Evolutionary conservation across 257 asterid genomes (phyloP).

Genomic region (Solanum phureja): DNA sequence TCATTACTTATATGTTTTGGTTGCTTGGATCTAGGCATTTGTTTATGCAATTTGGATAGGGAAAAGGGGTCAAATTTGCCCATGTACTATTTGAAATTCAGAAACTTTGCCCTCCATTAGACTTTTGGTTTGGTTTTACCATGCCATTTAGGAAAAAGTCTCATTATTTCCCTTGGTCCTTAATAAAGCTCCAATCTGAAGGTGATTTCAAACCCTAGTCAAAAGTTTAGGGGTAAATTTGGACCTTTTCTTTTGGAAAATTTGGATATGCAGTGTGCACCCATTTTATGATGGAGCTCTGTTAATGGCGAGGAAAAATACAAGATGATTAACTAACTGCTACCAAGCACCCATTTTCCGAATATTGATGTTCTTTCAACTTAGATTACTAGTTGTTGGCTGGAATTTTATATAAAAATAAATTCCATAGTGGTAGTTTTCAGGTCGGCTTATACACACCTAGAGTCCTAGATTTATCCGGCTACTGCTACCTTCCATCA

Average conservation of each 20-base stretch:
- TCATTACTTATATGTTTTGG: background rate
- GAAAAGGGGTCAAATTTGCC: background rate
- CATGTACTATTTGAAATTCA: background rate
- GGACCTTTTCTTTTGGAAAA: background rate
- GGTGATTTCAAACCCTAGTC: background rate
- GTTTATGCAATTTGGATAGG: background rate
- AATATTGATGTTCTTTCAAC: background rate
- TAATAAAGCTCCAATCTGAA: background rate
- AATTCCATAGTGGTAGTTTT: background rate
- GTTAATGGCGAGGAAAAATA: background rate
- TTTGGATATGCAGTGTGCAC: background rate
- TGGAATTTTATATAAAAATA: background rate
- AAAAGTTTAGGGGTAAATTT: background rate
- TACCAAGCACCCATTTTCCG: too few species aligned
- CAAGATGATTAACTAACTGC: background rate
- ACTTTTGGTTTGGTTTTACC: background rate
- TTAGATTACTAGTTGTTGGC: background rate
- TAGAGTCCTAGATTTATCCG: background rate
- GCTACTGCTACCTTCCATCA: background rate
- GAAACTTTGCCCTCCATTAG: background rate
- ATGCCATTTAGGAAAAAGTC: background rate
- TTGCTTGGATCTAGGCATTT: background rate
- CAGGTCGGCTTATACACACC: background rate
- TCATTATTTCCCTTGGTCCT: background rate
- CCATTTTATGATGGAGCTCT: background rate